Evolutionary conservation across 768 basidiomycete species (phyloP).

Genomic region (Auricularia cornea): DNA sequence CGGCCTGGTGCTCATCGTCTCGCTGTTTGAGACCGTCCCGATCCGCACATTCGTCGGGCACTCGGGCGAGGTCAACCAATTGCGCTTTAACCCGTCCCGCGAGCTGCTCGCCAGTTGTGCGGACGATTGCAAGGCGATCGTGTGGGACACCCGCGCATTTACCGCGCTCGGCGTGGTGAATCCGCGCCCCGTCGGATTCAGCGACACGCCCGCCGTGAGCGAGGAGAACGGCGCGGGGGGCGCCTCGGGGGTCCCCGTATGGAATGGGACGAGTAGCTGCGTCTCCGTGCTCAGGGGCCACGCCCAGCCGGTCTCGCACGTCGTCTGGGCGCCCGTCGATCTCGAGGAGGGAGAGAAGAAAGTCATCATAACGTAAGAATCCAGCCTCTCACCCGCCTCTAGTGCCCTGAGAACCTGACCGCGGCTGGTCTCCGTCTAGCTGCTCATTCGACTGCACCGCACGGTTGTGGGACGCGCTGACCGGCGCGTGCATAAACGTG

Average conservation of each 20-base stretch:
- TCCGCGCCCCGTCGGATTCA: background rate
- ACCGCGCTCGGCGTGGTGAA: slow-evolving; percentile 4
- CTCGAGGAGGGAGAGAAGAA: slow-evolving; percentile 25
- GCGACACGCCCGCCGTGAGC: slow-evolving; percentile 6
- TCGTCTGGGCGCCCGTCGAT: slow-evolving; percentile 59
- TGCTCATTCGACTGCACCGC: slow-evolving; percentile 79
- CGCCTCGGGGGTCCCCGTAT: background rate
- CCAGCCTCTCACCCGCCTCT: background rate
- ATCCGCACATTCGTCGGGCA: slow-evolving; percentile 47
- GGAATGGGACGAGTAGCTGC: background rate
- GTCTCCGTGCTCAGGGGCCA: slow-evolving; percentile 45
- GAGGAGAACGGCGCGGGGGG: background rate
- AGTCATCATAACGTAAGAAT: slow-evolving; percentile 61
- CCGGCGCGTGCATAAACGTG: slow-evolving; percentile 64
- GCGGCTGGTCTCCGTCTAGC: slow-evolving; percentile 25
- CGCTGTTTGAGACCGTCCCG: slow-evolving; percentile 31
- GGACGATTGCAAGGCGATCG: slow-evolving; percentile 68
- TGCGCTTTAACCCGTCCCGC: slow-evolving; percentile 56
- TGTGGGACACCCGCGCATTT: slow-evolving; percentile 55
- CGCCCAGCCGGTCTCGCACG: slow-evolving; percentile 49
- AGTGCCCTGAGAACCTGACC: background rate
- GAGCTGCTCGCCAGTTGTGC: slow-evolving; percentile 73
- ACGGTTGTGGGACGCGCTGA: slow-evolving; percentile 74
- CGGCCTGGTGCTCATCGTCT: slow-evolving; percentile 50
- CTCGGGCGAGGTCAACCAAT: slow-evolving; percentile 63